Base-by-base conservation (phyloP, 1,284 basidiomycete species). In the Baeospora myosura region DNA sequence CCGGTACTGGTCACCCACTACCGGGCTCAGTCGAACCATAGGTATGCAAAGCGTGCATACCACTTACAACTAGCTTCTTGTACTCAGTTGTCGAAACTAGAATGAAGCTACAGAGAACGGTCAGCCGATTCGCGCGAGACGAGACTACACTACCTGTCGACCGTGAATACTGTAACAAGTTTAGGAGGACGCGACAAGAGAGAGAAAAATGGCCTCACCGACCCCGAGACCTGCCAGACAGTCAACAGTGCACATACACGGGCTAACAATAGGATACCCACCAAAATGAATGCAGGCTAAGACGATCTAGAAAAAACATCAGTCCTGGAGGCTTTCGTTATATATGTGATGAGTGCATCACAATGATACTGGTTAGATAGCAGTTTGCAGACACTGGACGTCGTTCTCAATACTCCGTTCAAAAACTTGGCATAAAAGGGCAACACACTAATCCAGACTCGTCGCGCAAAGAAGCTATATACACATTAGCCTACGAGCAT, bases 1-100 rank as follows among this genome's bases (percentile, higher is more conserved):
- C 66, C 66, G 33, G 59, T 52, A 47, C 61, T 62, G 6, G 65
- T 67, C 14, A 69, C 61, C 66, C 66, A 68, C 66, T 69, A 31
- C 12, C 38, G 17, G 25, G 29, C 12, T 30, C 7, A 33, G 24
- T 20, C 30, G 36, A 26, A 39, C 30, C 14, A 30, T 36, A 16
- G 11, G 35, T 18, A 3, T 18, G 33, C 21, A 40, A 45, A n/a
- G 38, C 33, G 34, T 26, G 24, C 32, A 20, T n/a, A 28, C 24
- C 7, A 51, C 63, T 41, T 47, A 67, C 66, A 32, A 65, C 61
- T 34, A 69, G 51, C 41, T 52, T 51, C n/a, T 52, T 48, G 38
- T 65, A 66, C 36, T 59, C 53, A 21, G 43, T 43, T 22, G 49
- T 59, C 3, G 58, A 51, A 16, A 52, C 53, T 24, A 63, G 42